Evolutionary conservation across 2,329 filamentous ascomycete genomes (phyloP), one percentile per base, ranked within the genome.

Genomic region (Scorias spongiosa): DNA sequence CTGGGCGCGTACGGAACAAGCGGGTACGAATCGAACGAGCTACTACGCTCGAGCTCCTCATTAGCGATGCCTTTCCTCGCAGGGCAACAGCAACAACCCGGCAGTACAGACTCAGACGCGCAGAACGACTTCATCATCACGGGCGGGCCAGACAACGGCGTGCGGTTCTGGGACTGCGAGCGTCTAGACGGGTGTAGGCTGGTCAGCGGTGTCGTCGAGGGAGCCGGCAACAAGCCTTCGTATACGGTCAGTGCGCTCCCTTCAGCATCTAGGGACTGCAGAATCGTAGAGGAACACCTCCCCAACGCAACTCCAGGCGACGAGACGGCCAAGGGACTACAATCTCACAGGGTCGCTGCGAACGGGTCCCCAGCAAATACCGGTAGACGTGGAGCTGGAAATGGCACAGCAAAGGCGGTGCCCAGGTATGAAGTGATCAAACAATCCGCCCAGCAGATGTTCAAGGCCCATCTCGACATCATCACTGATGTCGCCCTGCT

Each of bases 111-210:
- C 46, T 71, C 76, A 38, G 84, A 88, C 15, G 55, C 81, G 3
- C 80, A 82, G 45, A 80, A 86, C 54, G 81, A 84, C 0, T 95
- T 91, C 59, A 75, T 95, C 40, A 67, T 98, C 32, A 91, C 86
- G 0, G 88, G 81, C 14, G 89, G 89, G 0, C 84, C 84, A 10
- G 91, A 96, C 62, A 85, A 83, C 64, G 91, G 84, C 62, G 75
- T 98, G 14, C 78, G 91, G 9, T 96, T 93, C 64, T 98, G 91
- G 91, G 89, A 98, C 57, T 71, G 91, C 11, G 71, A 77, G 9
- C 79, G 80, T 9, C 72, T 85, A 9, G 86, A 94, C 56, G 75
- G 78, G 46, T 94, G 85, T 36, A 71, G 74, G 44, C 74, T 95
- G 11, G 80, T 93, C 50, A 93, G 84, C 58, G 89, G 89, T 0